Evolutionary conservation across 768 basidiomycete species (phyloP).

Genomic region (Fibroporia radiculosa): DNA sequence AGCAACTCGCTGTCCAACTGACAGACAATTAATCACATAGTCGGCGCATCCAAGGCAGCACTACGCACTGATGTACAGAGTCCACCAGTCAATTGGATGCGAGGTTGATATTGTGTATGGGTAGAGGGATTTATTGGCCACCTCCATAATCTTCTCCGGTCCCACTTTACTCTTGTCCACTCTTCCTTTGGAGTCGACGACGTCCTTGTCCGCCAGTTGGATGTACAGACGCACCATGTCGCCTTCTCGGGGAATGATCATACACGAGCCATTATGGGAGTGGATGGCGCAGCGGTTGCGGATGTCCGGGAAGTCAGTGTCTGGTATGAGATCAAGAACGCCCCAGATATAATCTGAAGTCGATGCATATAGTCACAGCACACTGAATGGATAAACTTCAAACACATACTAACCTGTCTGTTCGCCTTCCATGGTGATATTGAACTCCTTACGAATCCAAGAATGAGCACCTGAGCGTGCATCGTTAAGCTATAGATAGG

Average conservation of each 20-base stretch:
- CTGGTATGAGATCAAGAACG: conserved; percentile 52
- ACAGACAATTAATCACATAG: conserved; percentile 1
- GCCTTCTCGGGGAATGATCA: conserved; percentile 44
- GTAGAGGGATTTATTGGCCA: conserved; percentile 31
- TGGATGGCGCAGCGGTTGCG: conserved; percentile 42
- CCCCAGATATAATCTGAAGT: conserved; percentile 70
- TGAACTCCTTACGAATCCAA: conserved; percentile 66
- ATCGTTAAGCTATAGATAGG: neutral
- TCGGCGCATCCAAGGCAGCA: conserved; percentile 3
- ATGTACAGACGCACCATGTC: conserved; percentile 45
- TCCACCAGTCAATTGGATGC: conserved; percentile 39
- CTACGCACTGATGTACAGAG: conserved; percentile 38
- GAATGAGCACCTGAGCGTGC: conserved; percentile 48
- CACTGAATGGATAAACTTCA: no score
- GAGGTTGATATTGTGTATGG: conserved; percentile 31
- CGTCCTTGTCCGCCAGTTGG: conserved; percentile 37
- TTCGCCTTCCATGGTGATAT: conserved; percentile 71
- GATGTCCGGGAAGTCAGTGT: conserved; percentile 48
- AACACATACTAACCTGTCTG: conserved; percentile 32
- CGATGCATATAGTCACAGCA: neutral
- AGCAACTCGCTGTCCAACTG: conserved; percentile 51
- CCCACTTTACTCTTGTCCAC: conserved; percentile 32
- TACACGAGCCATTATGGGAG: conserved; percentile 40
- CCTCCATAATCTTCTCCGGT: conserved; percentile 33
- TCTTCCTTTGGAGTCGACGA: conserved; percentile 30